phyloP scores from a whole-genome alignment of 768 basidiomycete species.

The Panaeolus papilionaceus region DNA sequence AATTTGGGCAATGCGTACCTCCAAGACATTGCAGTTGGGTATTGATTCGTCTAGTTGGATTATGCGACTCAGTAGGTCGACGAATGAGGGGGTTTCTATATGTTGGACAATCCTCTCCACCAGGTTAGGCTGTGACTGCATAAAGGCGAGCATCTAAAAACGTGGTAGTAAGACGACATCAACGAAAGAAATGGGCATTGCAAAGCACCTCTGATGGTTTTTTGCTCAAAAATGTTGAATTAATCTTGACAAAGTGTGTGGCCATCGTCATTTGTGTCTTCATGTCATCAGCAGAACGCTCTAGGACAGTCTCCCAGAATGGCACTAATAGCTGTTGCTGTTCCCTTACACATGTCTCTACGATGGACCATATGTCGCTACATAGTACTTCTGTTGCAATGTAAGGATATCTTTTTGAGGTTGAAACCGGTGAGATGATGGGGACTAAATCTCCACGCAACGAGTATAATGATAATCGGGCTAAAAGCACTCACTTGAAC shows the following conservation, averaged over 20 bases:
- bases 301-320: slow-evolving; percentile 92
- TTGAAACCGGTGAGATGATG: slow-evolving; percentile 9
- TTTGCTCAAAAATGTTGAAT: slow-evolving; percentile 85
- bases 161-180: slow-evolving; percentile 33
- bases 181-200: slow-evolving; percentile 32
- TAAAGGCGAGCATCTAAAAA: slow-evolving; percentile 89
- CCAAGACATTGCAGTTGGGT: slow-evolving; percentile 81
- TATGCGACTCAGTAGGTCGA: slow-evolving; percentile 90
- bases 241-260: slow-evolving; percentile 94
- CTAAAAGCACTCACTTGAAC: slow-evolving; percentile 72
- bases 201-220: slow-evolving; percentile 84
- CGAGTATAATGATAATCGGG: not conserved
- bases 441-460: slow-evolving; percentile 12
- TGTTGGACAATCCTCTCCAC: slow-evolving; percentile 85
- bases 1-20: slow-evolving; percentile 62
- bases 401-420: slow-evolving; percentile 76
- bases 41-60: slow-evolving; percentile 89
- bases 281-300: slow-evolving; percentile 84
- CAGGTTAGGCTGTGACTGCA: slow-evolving; percentile 81
- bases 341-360: slow-evolving; percentile 84
- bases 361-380: slow-evolving; percentile 94
- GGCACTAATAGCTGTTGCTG: slow-evolving; percentile 76
- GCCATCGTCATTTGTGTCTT: slow-evolving; percentile 87
- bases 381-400: slow-evolving; percentile 95
- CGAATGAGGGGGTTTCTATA: slow-evolving; percentile 89